Evolutionary conservation across 2,329 filamentous ascomycete genomes (phyloP).

Genomic region (Celoporthe dispersa): DNA sequence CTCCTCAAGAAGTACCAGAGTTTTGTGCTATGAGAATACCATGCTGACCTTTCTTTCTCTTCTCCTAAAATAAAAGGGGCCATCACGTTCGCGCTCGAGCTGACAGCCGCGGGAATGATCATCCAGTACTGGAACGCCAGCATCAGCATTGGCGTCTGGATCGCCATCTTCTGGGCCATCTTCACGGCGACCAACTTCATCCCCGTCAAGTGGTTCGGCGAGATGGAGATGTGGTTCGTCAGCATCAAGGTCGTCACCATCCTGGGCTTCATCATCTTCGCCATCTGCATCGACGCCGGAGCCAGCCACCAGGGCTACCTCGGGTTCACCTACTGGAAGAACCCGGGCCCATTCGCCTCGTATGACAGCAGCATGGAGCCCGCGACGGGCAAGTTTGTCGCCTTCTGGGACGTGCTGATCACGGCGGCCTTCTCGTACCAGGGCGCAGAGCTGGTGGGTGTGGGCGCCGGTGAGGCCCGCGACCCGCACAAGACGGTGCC

Average conservation of each 20-base stretch:
- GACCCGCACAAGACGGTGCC: slow-evolving; percentile 50
- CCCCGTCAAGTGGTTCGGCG: slow-evolving; percentile 27
- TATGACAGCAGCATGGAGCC: slow-evolving; percentile 19
- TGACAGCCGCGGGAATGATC: slow-evolving; percentile 12
- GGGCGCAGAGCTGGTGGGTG: slow-evolving; percentile 33
- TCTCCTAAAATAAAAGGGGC: neutral
- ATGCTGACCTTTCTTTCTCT: neutral
- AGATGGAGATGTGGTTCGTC: slow-evolving; percentile 28
- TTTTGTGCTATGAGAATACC: too few species aligned
- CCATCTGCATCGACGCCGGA: slow-evolving; percentile 63
- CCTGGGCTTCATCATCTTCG: slow-evolving; percentile 57
- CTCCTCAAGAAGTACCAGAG: neutral
- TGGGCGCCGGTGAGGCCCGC: slow-evolving; percentile 53
- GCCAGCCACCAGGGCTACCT: slow-evolving; percentile 38
- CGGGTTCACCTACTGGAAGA: slow-evolving; percentile 44
- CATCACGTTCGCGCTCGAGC: slow-evolving; percentile 9
- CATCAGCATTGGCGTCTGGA: slow-evolving; percentile 27
- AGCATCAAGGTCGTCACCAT: slow-evolving; percentile 28
- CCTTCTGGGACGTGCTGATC: slow-evolving; percentile 30
- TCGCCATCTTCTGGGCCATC: slow-evolving; percentile 31
- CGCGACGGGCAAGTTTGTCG: slow-evolving; percentile 25
- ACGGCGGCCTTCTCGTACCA: slow-evolving; percentile 28
- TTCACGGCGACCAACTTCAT: slow-evolving; percentile 32
- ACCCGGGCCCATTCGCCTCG: slow-evolving; percentile 25
- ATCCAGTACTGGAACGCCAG: slow-evolving; percentile 13